Evolutionary conservation across 306 rosid genomes (phyloP), one percentile per base, ranked within the genome.

Genomic region (Prunus kanzakura): DNA sequence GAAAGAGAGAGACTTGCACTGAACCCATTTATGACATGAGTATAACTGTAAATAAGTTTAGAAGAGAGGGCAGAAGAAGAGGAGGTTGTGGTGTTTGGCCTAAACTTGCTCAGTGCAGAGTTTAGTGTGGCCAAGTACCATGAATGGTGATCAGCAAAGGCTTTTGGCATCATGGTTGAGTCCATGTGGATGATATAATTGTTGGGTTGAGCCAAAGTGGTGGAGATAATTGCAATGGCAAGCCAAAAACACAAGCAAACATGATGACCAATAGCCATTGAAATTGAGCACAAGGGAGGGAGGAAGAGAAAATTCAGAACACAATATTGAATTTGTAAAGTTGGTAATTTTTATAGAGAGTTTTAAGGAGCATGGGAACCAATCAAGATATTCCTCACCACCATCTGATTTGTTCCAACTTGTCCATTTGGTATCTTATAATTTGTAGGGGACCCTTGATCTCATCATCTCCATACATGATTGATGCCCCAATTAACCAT

Each of bases 151-250:
- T 11, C 50, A 2, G 89, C 50, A 71, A 87, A 91, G 76, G 87
- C 79, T 81, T 86, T 85, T 5, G 98, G 98, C 97, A 87, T 91
- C 76, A 86, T 74, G 25, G 89, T 79, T 78, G 69, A 35, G 71
- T 93, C 92, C 98, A 93, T 91, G 76, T 88, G 90, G 79, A 91
- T 76, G 49, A 93, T 88, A 29, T 90, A 88, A 11, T 85, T 93
- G 5, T 87, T 78, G 1, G 79, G 56, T 3, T 86, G 80, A 56
- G 86, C 84, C 27, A 82, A 12, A 13, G 79, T 57, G 67, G 71
- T 57, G 9, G 67, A 57, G 43, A 35, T 23, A 49, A 73, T 51
- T 46, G 70, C 68, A 58, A 62, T 78, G 72, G 38, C 35, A 72
- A 29, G 57, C 23, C 46, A 71, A 25, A 30, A 56, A 61, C n/a